Evolutionary conservation across 139 green algal genomes (phyloP).

Genomic region (Eudorina sp.): DNA sequence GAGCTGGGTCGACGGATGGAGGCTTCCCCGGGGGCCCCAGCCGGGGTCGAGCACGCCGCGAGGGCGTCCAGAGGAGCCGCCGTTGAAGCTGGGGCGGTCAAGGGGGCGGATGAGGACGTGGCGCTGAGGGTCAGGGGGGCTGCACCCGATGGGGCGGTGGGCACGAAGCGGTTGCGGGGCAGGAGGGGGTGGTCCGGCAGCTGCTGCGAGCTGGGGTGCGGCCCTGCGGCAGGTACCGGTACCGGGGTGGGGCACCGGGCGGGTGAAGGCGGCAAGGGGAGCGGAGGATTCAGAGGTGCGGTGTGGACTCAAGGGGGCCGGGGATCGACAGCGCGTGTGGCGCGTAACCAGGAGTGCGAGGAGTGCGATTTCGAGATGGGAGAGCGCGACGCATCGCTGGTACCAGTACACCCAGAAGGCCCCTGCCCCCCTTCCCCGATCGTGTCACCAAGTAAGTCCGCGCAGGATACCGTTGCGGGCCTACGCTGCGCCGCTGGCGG

Average conservation of each 20-base stretch:
- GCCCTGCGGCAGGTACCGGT: neutral
- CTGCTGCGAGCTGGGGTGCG: neutral
- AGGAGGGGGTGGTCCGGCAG: constrained; percentile 9
- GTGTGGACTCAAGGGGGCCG: neutral
- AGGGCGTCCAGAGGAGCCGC: neutral
- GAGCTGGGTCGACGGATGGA: neutral
- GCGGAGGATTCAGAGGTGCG: neutral
- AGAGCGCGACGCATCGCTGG: no score
- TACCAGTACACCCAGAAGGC: no score
- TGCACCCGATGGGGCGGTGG: neutral
- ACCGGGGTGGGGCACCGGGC: neutral
- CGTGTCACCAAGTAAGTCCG: no score
- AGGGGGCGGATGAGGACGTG: neutral
- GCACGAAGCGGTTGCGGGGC: constrained; percentile 16
- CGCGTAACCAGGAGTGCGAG: no score
- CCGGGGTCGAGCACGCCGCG: neutral
- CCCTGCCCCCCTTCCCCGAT: no score
- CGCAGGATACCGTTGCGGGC: no score
- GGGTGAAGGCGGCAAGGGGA: neutral
- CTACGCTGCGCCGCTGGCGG: no score
- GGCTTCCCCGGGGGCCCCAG: neutral
- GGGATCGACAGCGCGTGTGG: neutral
- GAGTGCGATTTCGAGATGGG: no score
- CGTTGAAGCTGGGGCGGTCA: neutral
- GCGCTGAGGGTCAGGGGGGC: neutral